Evolutionary conservation across 2,329 filamentous ascomycete genomes (phyloP).

Genomic region (Teratosphaeria epicoccoides): DNA sequence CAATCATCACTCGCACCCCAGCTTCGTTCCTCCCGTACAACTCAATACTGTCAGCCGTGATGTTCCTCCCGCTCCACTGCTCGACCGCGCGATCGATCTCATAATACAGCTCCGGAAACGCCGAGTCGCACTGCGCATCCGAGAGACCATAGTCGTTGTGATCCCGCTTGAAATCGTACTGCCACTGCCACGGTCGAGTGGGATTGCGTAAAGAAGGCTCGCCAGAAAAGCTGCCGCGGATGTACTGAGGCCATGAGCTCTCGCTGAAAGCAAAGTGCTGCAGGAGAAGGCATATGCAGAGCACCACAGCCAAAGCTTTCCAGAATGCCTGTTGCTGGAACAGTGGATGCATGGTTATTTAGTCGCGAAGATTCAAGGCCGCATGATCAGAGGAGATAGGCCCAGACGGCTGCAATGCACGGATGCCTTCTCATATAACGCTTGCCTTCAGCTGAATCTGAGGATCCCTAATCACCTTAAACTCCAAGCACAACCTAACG

Average conservation of each 20-base stretch:
- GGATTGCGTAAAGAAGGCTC: not conserved
- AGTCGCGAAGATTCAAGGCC: not conserved
- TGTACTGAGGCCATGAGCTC: not conserved
- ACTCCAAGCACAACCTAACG: too few species aligned
- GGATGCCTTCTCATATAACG: too few species aligned
- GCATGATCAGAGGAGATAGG: not conserved
- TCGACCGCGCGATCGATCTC: slow-evolving; percentile 22
- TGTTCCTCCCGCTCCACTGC: slow-evolving; percentile 16
- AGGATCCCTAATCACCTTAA: too few species aligned
- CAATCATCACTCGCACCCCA: slow-evolving; percentile 29
- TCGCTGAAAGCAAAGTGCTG: slow-evolving; percentile 7
- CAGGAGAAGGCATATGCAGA: slow-evolving; percentile 9
- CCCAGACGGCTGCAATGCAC: too few species aligned
- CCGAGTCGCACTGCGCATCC: slow-evolving; percentile 19
- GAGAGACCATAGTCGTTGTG: slow-evolving; percentile 20
- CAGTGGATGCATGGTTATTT: slow-evolving; percentile 4
- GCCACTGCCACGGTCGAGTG: not conserved
- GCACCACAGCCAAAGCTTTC: slow-evolving; percentile 10
- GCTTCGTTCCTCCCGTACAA: slow-evolving; percentile 20
- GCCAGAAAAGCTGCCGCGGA: not conserved
- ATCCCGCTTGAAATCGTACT: slow-evolving; percentile 14
- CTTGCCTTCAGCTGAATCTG: too few species aligned
- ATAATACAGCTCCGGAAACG: slow-evolving; percentile 24
- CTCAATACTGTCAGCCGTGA: slow-evolving; percentile 21
- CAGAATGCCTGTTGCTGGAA: slow-evolving; percentile 5